Evolutionary conservation across 1,284 basidiomycete species (phyloP).

Genomic region (Puccinia triticina): DNA sequence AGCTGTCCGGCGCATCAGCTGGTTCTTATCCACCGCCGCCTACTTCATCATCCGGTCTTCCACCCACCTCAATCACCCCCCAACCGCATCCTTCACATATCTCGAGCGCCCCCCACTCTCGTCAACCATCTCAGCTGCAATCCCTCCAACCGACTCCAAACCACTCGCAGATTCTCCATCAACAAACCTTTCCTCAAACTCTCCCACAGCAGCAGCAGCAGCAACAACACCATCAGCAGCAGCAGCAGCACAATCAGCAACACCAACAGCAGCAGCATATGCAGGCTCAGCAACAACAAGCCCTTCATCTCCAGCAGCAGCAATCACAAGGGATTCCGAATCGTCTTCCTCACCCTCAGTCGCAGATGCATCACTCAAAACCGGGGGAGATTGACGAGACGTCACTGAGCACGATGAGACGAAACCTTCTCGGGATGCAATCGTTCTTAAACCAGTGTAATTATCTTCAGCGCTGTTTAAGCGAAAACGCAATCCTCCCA

Average conservation of each 20-base stretch:
- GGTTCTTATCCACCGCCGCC: slow-evolving; percentile 17
- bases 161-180: slow-evolving; percentile 43
- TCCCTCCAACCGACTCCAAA: slow-evolving; percentile 12
- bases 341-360: slow-evolving; percentile 12
- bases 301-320: slow-evolving; percentile 13
- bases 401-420: not conserved
- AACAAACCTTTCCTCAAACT: slow-evolving; percentile 28
- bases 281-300: slow-evolving; percentile 14
- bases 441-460: slow-evolving; percentile 10
- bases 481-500: slow-evolving; percentile 17
- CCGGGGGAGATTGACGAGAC: slow-evolving; percentile 31
- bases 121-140: slow-evolving; percentile 35
- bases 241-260: slow-evolving; percentile 9
- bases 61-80: slow-evolving; percentile 33
- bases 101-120: slow-evolving; percentile 26
- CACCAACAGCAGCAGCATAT: not conserved
- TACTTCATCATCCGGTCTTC: slow-evolving; percentile 29
- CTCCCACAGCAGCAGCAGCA: slow-evolving; percentile 23
- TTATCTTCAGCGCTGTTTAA: slow-evolving; percentile 23
- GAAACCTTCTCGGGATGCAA: slow-evolving; percentile 7
- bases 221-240: slow-evolving; percentile 24
- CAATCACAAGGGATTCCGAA: slow-evolving; percentile 18
- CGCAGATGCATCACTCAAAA: slow-evolving; percentile 19
- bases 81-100: slow-evolving; percentile 40
- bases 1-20: slow-evolving; percentile 11